A percentile compares a stretch with the other conserved stretches of the same genome.
Conservation (phyloP, 306 rosid genomes). For the Chamaecrista fasciculata region DNA sequence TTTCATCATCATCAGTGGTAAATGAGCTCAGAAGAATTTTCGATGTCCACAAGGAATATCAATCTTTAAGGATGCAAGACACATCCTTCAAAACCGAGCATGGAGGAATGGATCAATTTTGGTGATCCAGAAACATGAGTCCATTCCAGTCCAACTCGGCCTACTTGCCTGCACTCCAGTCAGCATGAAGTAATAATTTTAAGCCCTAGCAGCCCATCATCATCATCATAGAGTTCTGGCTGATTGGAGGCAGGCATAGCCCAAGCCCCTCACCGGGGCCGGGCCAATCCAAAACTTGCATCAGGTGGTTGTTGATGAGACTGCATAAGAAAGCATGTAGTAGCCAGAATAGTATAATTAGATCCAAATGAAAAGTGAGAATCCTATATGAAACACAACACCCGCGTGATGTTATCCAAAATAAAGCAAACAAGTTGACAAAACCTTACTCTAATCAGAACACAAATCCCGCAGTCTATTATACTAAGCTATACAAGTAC, state of each 20-base stretch:
- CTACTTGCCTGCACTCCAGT: constrained; percentile 88
- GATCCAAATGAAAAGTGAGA: not conserved
- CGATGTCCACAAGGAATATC: constrained; percentile 31
- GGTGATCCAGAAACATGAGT: constrained; percentile 28
- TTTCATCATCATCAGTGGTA: constrained; percentile 35
- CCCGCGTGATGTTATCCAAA: not conserved
- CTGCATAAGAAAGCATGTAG: constrained; percentile 45
- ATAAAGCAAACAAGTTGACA: constrained; percentile 15
- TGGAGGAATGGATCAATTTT: constrained; percentile 43
- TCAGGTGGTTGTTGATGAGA: constrained; percentile 93
- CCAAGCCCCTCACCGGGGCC: constrained; percentile 99
- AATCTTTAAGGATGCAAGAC: constrained; percentile 46
- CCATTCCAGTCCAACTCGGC: constrained; percentile 69
- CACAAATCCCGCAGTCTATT: not conserved
- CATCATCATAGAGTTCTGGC: constrained; percentile 39
- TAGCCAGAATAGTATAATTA: not conserved
- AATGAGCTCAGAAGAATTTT: constrained; percentile 26
- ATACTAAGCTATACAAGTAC: not conserved
- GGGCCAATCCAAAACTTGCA: constrained; percentile 96
- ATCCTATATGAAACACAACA: not conserved
- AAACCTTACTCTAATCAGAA: not conserved
- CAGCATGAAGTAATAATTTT: constrained; percentile 42
- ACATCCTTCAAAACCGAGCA: constrained; percentile 64
- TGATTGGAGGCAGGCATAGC: constrained; percentile 93
- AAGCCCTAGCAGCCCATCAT: constrained; percentile 34